These are phyloP conservation scores for Cucumis variabilis DNA, from an alignment of 331 rosid species.

Conservation along the genomic window DNA sequence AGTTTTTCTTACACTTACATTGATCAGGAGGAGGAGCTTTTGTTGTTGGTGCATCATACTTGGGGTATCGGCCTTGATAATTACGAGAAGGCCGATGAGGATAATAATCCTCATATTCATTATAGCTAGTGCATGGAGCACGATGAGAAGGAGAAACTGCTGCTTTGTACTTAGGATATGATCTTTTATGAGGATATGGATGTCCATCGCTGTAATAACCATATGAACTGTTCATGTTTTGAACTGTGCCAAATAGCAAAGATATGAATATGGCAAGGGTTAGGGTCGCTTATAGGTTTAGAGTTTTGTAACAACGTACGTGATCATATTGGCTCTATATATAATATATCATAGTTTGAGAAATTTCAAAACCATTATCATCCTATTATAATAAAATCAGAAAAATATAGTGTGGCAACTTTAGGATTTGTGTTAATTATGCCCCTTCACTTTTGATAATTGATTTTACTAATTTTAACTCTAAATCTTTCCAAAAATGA, in stretches of 20 bases:
- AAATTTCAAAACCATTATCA: too few species aligned
- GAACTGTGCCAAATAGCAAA: neutral
- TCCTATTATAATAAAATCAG: too few species aligned
- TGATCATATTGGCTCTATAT: too few species aligned
- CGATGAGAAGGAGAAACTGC: neutral
- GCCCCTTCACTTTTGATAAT: too few species aligned
- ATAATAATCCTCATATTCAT: neutral
- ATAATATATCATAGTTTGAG: too few species aligned
- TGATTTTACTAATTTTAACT: too few species aligned
- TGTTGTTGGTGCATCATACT: neutral
- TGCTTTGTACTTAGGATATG: neutral
- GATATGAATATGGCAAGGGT: neutral
- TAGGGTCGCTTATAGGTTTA: too few species aligned
- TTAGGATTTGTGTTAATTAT: too few species aligned
- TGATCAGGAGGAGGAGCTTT: neutral
- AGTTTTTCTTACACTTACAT: too few species aligned
- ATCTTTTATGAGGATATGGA: constrained; percentile 12
- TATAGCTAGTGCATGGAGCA: neutral
- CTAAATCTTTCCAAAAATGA: too few species aligned
- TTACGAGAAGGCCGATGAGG: neutral
- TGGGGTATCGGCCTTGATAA: neutral
- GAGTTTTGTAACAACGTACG: neutral
- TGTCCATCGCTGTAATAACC: neutral
- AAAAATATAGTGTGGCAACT: too few species aligned
- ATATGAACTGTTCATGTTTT: constrained; percentile 4